Base-by-base conservation (phyloP, 108 stramenopile species). In the Asterionellopsis glacialis region DNA sequence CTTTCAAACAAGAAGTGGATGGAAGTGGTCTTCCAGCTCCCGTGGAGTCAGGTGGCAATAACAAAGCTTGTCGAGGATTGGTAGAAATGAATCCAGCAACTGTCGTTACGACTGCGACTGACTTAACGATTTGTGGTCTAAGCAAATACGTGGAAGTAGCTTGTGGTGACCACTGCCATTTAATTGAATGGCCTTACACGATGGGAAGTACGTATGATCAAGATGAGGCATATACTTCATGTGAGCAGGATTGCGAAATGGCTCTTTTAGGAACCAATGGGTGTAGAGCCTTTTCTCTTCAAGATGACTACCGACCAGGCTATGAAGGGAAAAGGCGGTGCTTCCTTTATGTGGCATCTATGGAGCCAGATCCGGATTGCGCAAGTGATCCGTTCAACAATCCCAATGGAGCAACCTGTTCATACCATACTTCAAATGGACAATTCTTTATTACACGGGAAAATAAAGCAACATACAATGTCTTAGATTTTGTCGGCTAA, bases 341-440 rank as follows among this genome's bases (percentile, higher is more conserved):
- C 54, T 55, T 63, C 14, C 22, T 63, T 10, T 63, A 63, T 15
- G 55, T 55, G 61, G 52, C 52, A 14, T 55, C 53, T 3, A 41
- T 26, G 21, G 39, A 33, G 3, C 61, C 53, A 22, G n/a, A 22
- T 55, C 61, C 61, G 12, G 38, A n/a, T 55, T 63, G 52, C 55
- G 61, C 61, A 28, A 22, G 55, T 56, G 61, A 63, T 63, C 51
- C 61, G 18, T 63, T 63, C 33, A 33, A 33, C 52, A 16, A 53
- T 16, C 18, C 44, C 3, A 45, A 26, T 59, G 19, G 21, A 48
- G 19, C 9, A 19, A 38, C 61, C 12, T 63, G 61, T 39, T 25
- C 61, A 7, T 63, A 63, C 21, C 25, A 52, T 4, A 63, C 61
- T 16, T 22, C 61, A 6, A 51, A 51, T 18, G 61, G 61, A 0